These are phyloP conservation scores for Diaporthe aspalathi DNA, from an alignment of 2,329 filamentous ascomycete species.

Conservation along the genomic window DNA sequence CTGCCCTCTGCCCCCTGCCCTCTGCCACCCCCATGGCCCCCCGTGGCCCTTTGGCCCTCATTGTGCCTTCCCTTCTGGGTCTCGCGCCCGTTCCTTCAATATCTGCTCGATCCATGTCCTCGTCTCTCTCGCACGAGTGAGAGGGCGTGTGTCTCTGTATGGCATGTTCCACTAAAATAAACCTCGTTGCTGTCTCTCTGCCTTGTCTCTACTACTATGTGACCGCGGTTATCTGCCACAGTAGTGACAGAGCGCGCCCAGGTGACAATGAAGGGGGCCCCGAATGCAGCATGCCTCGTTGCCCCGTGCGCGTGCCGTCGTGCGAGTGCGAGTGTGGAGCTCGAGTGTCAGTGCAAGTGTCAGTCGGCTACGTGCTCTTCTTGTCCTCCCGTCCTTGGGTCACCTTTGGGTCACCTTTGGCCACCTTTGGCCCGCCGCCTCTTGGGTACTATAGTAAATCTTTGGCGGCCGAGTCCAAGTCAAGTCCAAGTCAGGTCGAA, in stretches of 20 bases:
- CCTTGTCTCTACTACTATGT: too few relatives aligned
- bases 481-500: conserved; percentile 27
- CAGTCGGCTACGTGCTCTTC: conserved; percentile 20
- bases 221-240: too few relatives aligned
- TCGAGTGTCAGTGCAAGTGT: conserved; percentile 21
- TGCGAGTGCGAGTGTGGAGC: conserved; percentile 17
- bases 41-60: conserved; percentile 12
- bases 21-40: neutral
- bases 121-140: conserved; percentile 3
- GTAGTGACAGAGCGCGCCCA: too few relatives aligned
- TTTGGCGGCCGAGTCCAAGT: conserved; percentile 27
- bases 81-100: conserved; percentile 24
- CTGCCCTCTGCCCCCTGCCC: conserved; percentile 6
- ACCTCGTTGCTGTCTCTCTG: too few relatives aligned
- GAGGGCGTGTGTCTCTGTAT: too few relatives aligned
- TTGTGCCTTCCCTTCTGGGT: conserved; percentile 31
- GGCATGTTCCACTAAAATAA: too few relatives aligned
- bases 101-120: conserved; percentile 23
- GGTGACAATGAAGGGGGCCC: neutral
- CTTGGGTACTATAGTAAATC: conserved; percentile 13
- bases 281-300: neutral
- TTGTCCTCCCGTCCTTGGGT: conserved; percentile 26
- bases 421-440: too few relatives aligned
- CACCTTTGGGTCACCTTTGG: too few relatives aligned
- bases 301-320: conserved; percentile 18